These are phyloP conservation scores for Brasenia schreberi DNA, from an alignment of 164 flowering plant genomes.

Conservation along the genomic window DNA sequence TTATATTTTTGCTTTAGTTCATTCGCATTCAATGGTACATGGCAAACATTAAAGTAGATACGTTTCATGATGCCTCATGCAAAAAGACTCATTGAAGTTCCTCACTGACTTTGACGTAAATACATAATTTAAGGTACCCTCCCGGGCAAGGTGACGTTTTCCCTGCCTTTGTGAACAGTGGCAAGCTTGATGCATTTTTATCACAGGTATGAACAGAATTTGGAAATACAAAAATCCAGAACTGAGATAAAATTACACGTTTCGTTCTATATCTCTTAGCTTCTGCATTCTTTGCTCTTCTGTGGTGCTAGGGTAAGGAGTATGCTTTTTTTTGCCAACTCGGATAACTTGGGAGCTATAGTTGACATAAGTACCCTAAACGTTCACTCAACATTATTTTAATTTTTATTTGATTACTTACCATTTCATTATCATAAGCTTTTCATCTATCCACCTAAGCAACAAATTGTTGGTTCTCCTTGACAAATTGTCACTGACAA, in stretches of 20 bases:
- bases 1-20: no score
- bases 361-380: slow-evolving; percentile 95
- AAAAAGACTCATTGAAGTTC: no score
- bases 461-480: slow-evolving; percentile 15
- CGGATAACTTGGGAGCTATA: slow-evolving; percentile 95
- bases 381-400: not conserved
- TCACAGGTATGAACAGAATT: slow-evolving; percentile 45
- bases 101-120: not conserved
- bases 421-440: not conserved
- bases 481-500: slow-evolving; percentile 58
- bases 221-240: no score
- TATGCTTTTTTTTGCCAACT: slow-evolving; percentile 91
- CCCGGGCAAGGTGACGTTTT: slow-evolving; percentile 98
- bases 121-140: slow-evolving; percentile 55
- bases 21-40: no score
- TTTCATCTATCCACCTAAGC: not conserved
- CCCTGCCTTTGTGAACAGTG: slow-evolving; percentile 87
- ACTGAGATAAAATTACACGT: not conserved
- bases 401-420: not conserved
- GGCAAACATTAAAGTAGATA: no score
- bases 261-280: not conserved
- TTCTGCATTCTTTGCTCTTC: not conserved
- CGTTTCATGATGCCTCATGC: no score
- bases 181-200: slow-evolving; percentile 74
- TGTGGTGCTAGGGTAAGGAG: slow-evolving; percentile 74